Conservation (phyloP, 306 rosid species). For the Quercus variabilis region DNA sequence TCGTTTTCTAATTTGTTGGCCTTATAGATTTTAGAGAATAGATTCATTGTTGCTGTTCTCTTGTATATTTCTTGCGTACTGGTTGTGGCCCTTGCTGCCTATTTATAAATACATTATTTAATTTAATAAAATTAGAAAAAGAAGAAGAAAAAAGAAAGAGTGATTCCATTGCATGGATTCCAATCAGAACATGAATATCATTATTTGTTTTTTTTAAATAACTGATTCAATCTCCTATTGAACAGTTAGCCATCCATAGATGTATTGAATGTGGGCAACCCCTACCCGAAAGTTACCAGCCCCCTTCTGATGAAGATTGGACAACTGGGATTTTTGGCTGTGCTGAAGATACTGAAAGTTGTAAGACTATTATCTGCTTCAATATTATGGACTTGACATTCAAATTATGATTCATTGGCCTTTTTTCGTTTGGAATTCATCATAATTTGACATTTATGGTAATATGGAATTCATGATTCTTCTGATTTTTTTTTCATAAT, state of each 20-base stretch:
- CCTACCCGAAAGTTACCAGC: conserved; percentile 67
- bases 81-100: too few relatives aligned
- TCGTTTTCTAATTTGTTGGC: too few relatives aligned
- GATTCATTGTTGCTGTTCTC: too few relatives aligned
- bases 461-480: not conserved
- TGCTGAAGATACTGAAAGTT: conserved; percentile 48
- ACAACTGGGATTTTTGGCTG: conserved; percentile 73
- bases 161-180: not conserved
- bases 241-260: conserved; percentile 53
- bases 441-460: not conserved
- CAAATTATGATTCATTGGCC: not conserved
- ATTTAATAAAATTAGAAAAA: too few relatives aligned
- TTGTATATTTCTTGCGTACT: too few relatives aligned
- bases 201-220: not conserved
- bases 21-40: too few relatives aligned
- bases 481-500: not conserved
- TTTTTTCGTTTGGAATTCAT: not conserved
- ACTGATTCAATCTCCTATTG: not conserved
- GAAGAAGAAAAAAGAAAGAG: not conserved
- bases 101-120: too few relatives aligned
- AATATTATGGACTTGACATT: not conserved
- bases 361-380: conserved; percentile 36
- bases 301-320: conserved; percentile 76
- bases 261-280: conserved; percentile 66
- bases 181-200: not conserved